Base-by-base conservation (phyloP, 805 yeast genomes). In the Yamadazyma insecticola region DNA sequence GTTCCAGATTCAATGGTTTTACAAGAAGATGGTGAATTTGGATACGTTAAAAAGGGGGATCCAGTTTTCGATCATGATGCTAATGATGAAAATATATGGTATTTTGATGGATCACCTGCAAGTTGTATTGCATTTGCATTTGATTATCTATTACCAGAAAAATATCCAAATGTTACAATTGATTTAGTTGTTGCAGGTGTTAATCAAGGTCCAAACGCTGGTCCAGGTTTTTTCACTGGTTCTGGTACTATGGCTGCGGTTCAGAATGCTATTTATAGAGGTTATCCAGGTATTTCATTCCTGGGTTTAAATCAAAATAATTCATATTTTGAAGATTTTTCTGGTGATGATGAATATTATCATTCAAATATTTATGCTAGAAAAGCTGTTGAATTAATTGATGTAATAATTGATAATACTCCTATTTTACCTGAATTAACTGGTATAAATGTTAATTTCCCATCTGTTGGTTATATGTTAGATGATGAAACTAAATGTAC, bases 11-110 rank as follows among this genome's bases (percentile, higher is more conserved):
- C 63, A 15, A 48, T 54, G 26, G 60, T 49, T 17, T 57, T 72
- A 42, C 51, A 57, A 28, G 53, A 58, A 12, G 66, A 70, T 39
- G 78, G 72, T 31, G 71, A 66, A 36, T 74, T 73, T 42, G 50
- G 47, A 22, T 71, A 70, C 49, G 68, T 64, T 37, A 59, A 61
- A 37, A 53, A 48, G 1, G 80, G 78, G 22, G 60, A 63, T 16
- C 74, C 76, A 39, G 62, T 76, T 16, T 74, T 78, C 78, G 78
- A 76, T 28, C 70, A 68, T 37, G 78, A 73, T 30, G 39, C 22
- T 5, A 30, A 41, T 26, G 50, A 52, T 33, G 41, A 41, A 29
- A 44, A 53, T 41, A 53, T 66, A 36, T 72, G 77, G 76, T 72
- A 72, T 49, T 70, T 72, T 56, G 66, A 69, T 41, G 76, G 74